Conservation (phyloP, 1,284 basidiomycete genomes). For the Malassezia sp. region DNA sequence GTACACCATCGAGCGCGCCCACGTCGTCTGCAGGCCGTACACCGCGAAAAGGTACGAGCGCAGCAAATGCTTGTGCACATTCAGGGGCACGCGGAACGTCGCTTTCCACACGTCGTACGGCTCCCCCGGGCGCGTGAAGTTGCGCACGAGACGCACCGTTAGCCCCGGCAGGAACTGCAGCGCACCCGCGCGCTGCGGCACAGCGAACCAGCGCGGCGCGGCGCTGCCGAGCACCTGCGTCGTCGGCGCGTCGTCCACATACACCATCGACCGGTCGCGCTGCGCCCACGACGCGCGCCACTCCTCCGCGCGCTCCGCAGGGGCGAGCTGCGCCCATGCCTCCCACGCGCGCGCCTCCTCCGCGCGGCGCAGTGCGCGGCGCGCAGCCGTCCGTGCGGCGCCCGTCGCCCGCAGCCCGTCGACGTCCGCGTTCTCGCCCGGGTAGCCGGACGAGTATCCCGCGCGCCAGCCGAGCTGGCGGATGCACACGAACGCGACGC, state of each 20-base stretch:
- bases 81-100: constrained; percentile 72
- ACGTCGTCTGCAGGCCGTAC: constrained; percentile 69
- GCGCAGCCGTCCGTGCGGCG: constrained; percentile 17
- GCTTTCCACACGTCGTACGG: constrained; percentile 88
- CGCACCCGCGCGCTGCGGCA: constrained; percentile 52
- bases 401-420: constrained; percentile 3
- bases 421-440: constrained; percentile 10
- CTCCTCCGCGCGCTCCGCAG: constrained; percentile 22
- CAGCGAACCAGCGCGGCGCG: constrained; percentile 33
- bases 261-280: constrained; percentile 38
- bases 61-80: constrained; percentile 80
- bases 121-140: constrained; percentile 63
- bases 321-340: constrained; percentile 26
- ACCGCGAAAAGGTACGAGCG: constrained; percentile 70
- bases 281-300: constrained; percentile 33
- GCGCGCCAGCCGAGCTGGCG: constrained; percentile 40
- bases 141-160: constrained; percentile 69
- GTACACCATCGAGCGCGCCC: constrained; percentile 84
- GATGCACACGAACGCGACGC: constrained; percentile 23
- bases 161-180: constrained; percentile 80
- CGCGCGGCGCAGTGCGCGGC: constrained; percentile 16
- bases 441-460: constrained; percentile 40
- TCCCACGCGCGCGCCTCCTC: constrained; percentile 32
- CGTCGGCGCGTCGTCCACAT: constrained; percentile 35
- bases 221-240: constrained; percentile 20